phyloP scores from a whole-genome alignment of 1,284 basidiomycete genomes.

The Cryptococcus sp. region DNA sequence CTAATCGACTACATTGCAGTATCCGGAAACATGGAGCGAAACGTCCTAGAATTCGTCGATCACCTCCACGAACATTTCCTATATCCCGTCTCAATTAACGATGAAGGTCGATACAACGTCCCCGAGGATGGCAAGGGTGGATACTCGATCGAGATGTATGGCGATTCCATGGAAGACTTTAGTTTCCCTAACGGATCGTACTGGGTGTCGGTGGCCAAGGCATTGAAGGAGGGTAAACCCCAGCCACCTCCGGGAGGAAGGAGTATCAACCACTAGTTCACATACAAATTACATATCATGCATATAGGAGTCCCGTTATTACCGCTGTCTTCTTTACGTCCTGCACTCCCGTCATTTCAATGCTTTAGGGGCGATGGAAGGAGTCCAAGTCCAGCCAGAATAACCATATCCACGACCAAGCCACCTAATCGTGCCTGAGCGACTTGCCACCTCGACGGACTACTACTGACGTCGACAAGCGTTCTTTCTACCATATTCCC shows the following conservation, averaged over 20 bases:
- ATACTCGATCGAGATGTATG: constrained; percentile 51
- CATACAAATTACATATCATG: too few relatives aligned
- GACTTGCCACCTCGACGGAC: too few relatives aligned
- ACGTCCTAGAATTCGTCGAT: constrained; percentile 69
- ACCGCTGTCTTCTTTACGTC: too few relatives aligned
- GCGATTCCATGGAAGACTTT: constrained; percentile 47
- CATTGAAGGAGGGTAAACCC: constrained; percentile 2
- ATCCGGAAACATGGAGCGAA: constrained; percentile 86
- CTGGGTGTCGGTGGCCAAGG: constrained; percentile 45
- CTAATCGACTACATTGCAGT: constrained; percentile 87
- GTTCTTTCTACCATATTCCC: not conserved
- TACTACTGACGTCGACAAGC: not conserved
- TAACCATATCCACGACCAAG: too few relatives aligned
- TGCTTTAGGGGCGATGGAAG: too few relatives aligned
- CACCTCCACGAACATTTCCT: constrained; percentile 92
- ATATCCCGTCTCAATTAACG: constrained; percentile 83
- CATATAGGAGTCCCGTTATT: too few relatives aligned
- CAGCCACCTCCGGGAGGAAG: not conserved
- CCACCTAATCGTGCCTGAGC: too few relatives aligned
- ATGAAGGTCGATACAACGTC: constrained; percentile 74
- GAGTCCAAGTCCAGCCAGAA: too few relatives aligned
- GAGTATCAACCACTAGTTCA: not conserved
- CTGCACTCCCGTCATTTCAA: too few relatives aligned
- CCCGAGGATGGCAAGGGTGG: constrained; percentile 47
- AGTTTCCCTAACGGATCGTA: constrained; percentile 49